Evolutionary conservation across 805 yeast genomes (phyloP).

Genomic region (Metschnikowia borealis): DNA sequence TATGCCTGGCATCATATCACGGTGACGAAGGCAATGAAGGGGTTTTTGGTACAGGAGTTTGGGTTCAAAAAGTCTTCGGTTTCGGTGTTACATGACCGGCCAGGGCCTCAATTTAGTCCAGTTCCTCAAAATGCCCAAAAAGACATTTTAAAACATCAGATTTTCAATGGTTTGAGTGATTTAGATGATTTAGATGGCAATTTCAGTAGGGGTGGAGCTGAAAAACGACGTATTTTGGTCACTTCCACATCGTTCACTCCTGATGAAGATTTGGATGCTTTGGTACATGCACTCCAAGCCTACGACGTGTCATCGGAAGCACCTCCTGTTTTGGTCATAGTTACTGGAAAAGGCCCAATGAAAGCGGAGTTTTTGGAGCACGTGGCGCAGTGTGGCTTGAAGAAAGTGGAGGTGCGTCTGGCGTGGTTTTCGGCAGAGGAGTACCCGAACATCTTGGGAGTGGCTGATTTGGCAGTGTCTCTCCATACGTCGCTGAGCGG

Average conservation of each 20-base stretch:
- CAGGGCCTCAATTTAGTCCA: constrained; percentile 66
- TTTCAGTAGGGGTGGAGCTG: too few species aligned
- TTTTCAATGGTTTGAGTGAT: constrained; percentile 20
- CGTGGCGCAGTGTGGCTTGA: constrained; percentile 43
- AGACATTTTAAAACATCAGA: constrained; percentile 23
- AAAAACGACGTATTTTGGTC: constrained; percentile 59
- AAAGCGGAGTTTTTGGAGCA: constrained; percentile 46
- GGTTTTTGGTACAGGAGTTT: constrained; percentile 58
- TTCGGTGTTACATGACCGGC: constrained; percentile 78
- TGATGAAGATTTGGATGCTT: constrained; percentile 78
- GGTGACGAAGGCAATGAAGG: constrained; percentile 73
- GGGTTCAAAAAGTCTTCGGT: constrained; percentile 44
- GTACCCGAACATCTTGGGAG: constrained; percentile 69
- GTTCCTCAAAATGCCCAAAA: constrained; percentile 25
- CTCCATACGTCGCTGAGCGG: constrained; percentile 92
- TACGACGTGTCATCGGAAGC: constrained; percentile 52
- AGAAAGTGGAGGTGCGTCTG: constrained; percentile 52
- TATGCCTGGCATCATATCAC: constrained; percentile 71
- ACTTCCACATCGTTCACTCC: constrained; percentile 94
- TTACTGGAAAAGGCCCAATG: constrained; percentile 97
- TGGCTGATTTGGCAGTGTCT: constrained; percentile 86
- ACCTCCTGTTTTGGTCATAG: constrained; percentile 60
- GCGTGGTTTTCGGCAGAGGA: constrained; percentile 78
- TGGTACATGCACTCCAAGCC: constrained; percentile 62
- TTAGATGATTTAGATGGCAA: too few species aligned